Percentiles rank a stretch among this genome's conserved stretches.
Conservation (phyloP, 75 land plant species). For the Cryptomeria japonica region DNA sequence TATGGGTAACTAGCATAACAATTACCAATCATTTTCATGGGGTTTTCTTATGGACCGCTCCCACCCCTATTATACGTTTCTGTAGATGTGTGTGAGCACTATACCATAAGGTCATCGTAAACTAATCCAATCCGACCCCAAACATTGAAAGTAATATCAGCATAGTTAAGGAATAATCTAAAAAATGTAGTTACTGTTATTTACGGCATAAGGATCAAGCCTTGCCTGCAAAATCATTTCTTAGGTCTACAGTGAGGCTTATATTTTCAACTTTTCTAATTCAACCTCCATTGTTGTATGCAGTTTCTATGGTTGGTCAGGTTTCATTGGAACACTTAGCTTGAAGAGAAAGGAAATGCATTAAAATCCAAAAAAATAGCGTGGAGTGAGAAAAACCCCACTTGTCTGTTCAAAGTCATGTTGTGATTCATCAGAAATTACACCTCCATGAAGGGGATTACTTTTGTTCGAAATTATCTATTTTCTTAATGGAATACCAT, state of each 20-base stretch:
- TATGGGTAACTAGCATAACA: too few species aligned
- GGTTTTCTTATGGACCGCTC: too few species aligned
- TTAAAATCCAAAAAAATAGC: not conserved
- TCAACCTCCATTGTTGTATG: not conserved
- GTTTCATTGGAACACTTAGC: not conserved
- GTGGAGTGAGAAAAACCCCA: not conserved
- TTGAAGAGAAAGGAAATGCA: not conserved
- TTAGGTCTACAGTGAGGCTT: not conserved
- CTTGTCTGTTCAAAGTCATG: not conserved
- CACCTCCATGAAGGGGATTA: too few species aligned
- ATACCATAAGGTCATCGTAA: not conserved
- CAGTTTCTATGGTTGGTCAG: not conserved
- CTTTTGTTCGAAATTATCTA: too few species aligned
- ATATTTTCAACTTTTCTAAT: not conserved
- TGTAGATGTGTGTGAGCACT: not conserved
- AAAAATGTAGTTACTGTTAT: not conserved
- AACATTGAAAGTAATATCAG: not conserved
- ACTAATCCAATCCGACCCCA: not conserved
- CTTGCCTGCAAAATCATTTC: not conserved
- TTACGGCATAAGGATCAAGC: not conserved
- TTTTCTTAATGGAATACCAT: too few species aligned
- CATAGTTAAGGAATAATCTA: not conserved
- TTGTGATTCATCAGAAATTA: not conserved
- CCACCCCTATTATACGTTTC: not conserved
- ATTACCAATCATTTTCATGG: too few species aligned